Percentiles rank a stretch among this genome's conserved stretches.
Evolutionary conservation across 352 stramenopile genomes (phyloP).

Genomic region (Globisporangium emineosum): DNA sequence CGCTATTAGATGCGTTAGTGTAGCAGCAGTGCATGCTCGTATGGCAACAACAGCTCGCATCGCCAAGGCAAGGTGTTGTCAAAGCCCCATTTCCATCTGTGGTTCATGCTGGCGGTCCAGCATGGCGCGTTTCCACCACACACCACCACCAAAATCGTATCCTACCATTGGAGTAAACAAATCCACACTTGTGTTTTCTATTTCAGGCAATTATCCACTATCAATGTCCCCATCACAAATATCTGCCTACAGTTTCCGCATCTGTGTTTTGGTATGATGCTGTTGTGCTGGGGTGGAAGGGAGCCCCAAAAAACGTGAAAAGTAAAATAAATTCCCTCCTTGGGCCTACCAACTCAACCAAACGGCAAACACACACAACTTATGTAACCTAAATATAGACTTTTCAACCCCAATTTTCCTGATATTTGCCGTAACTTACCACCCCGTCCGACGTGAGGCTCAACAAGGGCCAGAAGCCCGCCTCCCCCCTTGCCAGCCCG

Average conservation of each 20-base stretch:
- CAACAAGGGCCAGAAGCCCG: not conserved
- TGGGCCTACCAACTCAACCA: too few species aligned
- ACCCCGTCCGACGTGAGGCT: conserved; percentile 6
- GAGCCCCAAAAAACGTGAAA: not conserved
- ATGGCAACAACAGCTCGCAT: not conserved
- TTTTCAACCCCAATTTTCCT: not conserved
- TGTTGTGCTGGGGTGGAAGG: too few species aligned
- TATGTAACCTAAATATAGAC: not conserved
- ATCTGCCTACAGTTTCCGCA: not conserved
- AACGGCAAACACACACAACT: not conserved
- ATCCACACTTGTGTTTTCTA: not conserved
- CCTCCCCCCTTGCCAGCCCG: not conserved
- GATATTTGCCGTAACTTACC: conserved; percentile 1
- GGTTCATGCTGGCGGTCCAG: not conserved
- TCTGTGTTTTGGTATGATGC: not conserved
- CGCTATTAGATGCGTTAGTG: too few species aligned
- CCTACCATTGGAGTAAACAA: not conserved
- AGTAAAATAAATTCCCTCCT: not conserved
- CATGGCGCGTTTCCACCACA: conserved; percentile 10
- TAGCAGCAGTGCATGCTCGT: too few species aligned
- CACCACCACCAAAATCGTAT: conserved; percentile 11
- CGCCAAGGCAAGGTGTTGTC: not conserved
- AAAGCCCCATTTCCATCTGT: not conserved
- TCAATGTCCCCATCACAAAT: not conserved
- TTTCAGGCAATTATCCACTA: not conserved